phyloP scores from a whole-genome alignment of 805 yeast species.

The Yarrowia sp. region DNA sequence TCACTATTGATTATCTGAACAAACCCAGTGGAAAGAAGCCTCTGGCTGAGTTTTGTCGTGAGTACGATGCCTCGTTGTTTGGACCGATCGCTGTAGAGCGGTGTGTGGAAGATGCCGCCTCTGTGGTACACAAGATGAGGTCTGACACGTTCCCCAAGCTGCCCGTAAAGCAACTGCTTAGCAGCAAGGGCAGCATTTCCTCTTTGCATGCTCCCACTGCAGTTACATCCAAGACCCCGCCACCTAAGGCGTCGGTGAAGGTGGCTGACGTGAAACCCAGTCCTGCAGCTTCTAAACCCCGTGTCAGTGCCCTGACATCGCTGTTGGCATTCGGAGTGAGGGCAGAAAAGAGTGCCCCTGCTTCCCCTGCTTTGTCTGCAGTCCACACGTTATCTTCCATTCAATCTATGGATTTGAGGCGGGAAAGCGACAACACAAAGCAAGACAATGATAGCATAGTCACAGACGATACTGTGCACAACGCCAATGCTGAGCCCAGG shows the following conservation, averaged over 20 bases:
- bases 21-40: constrained; percentile 38
- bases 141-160: constrained; percentile 20
- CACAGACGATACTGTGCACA: constrained; percentile 1
- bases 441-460: background rate
- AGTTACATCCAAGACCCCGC: background rate
- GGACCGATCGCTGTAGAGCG: constrained; percentile 8
- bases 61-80: constrained; percentile 50
- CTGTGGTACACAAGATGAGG: constrained; percentile 2
- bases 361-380: constrained; percentile 9
- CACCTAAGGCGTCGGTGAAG: constrained; percentile 8
- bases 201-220: constrained; percentile 3
- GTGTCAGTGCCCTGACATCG: constrained; percentile 1
- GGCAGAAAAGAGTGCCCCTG: constrained; percentile 6
- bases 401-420: background rate
- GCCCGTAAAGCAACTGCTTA: constrained; percentile 3
- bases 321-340: constrained; percentile 8
- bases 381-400: constrained; percentile 1
- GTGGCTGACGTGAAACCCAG: constrained; percentile 12
- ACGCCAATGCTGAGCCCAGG: background rate
- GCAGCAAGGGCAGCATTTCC: background rate
- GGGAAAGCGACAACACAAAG: background rate
- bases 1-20: constrained; percentile 59
- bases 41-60: constrained; percentile 59
- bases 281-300: constrained; percentile 1
- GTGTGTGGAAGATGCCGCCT: constrained; percentile 2